Percentiles rank a stretch among this genome's conserved stretches.
phyloP scores from a whole-genome alignment of 495 filamentous ascomycete genomes.

The Neurospora sublineolata region DNA sequence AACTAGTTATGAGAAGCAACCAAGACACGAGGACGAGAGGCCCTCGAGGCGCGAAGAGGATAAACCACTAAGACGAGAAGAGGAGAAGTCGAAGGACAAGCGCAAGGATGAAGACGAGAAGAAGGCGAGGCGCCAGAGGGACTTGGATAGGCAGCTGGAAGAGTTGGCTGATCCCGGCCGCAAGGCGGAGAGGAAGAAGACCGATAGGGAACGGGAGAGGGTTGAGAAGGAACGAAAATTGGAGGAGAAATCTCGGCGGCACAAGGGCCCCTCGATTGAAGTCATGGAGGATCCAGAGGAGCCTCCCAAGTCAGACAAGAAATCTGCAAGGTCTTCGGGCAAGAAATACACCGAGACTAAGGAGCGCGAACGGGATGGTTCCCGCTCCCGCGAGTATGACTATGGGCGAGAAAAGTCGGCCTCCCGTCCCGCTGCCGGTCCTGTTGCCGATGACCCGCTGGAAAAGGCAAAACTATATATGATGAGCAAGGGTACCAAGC shows the following conservation, averaged over 20 bases:
- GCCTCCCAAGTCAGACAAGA: constrained; percentile 26
- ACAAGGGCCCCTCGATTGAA: constrained; percentile 14
- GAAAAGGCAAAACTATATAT: constrained; percentile 1
- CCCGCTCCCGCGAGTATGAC: constrained; percentile 16
- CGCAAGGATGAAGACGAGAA: constrained; percentile 18
- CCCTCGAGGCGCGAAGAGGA: constrained; percentile 15
- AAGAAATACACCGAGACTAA: constrained; percentile 23
- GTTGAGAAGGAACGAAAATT: constrained; percentile 19
- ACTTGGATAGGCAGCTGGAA: constrained; percentile 10
- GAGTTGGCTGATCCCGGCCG: background rate
- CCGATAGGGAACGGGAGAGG: constrained; percentile 5
- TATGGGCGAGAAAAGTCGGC: constrained; percentile 19
- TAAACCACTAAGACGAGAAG: constrained; percentile 1
- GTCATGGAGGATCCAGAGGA: constrained; percentile 19
- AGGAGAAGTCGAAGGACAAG: constrained; percentile 15
- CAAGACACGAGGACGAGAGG: constrained; percentile 24
- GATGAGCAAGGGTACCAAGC: background rate
- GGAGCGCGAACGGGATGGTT: constrained; percentile 22
- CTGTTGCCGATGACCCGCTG: background rate
- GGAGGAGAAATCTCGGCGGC: constrained; percentile 28
- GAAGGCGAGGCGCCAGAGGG: constrained; percentile 13
- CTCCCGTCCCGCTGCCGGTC: constrained; percentile 10
- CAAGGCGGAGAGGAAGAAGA: constrained; percentile 17
- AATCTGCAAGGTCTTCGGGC: constrained; percentile 24
- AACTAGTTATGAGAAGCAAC: constrained; percentile 35